Conservation (phyloP, 257 asterid species). For the Solanum sejunctum region DNA sequence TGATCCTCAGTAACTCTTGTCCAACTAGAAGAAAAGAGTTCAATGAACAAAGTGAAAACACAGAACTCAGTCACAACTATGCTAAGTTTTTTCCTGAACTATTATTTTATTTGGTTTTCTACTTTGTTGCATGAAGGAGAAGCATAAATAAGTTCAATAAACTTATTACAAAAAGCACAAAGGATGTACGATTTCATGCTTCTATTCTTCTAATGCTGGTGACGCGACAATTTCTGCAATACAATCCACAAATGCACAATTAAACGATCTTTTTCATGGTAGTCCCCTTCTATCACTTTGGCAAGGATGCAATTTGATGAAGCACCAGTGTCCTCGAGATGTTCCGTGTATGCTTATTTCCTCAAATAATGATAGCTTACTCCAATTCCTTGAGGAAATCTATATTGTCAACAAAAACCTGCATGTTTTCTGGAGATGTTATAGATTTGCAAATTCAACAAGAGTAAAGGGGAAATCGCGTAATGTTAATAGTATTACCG, state of each 20-base stretch:
- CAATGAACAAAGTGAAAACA: neutral
- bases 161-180: neutral
- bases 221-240: neutral
- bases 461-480: neutral
- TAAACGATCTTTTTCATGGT: neutral
- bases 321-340: neutral
- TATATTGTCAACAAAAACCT: conserved; percentile 89
- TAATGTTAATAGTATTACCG: conserved; percentile 40
- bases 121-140: neutral
- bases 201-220: neutral
- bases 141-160: neutral
- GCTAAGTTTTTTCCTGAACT: neutral
- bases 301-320: neutral
- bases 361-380: neutral
- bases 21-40: neutral
- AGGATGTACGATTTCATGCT: neutral
- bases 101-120: neutral
- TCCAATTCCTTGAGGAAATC: conserved; percentile 92
- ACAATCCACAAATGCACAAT: neutral
- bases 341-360: neutral
- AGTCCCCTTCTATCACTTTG: neutral
- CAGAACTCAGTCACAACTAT: neutral
- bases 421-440: conserved; percentile 3
- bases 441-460: neutral
- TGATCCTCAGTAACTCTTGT: neutral